Evolutionary conservation across 2,329 filamentous ascomycete genomes (phyloP), one percentile per base, ranked within the genome.

Genomic region (Trichophyton simii): DNA sequence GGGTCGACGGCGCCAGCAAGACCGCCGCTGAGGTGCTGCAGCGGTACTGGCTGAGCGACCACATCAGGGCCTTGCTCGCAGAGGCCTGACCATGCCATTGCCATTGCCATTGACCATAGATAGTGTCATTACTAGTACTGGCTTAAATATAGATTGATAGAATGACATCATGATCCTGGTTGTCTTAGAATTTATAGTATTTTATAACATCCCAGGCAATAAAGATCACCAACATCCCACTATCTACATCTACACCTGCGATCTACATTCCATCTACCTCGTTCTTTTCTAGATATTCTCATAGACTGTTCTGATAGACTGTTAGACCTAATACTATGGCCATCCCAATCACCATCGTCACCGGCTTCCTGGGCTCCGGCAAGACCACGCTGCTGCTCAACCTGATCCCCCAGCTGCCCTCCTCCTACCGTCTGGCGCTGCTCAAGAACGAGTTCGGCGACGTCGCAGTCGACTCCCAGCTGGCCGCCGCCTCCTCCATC

Each of bases 391-490:
- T 99, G 62, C 91, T 99, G 66, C 86, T 99, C 64, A 94, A 94
- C 75, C 87, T 99, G 11, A 82, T 97, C 66, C 91, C 91, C 0
- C 94, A 99, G 77, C 86, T 99, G 13, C 85, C 86, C n/a, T 76
- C 82, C 60, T 87, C 85, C 66, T 97, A 99, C 83, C 88, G 87
- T 62, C 88, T 99, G 66, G 94, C 92, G 1, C 85, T 99, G 15
- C 83, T 99, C 61, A 99, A 99, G 74, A 99, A 99, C 76, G 94
- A 99, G 77, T 97, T 96, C 74, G 94, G 94, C 71, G 91, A 97
- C 73, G 77, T 99, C 48, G 91, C 91, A 41, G 82, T 99, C 72
- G 94, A 99, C 79, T 94, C 89, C 1, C 89, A 96, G 73, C 86
- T 99, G 34, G 92, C 94, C 15, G 81, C 87, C 0, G 87, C 87